These are phyloP conservation scores for Pseudozyma pruni DNA, from an alignment of 1,284 basidiomycete genomes.

Conservation along the genomic window DNA sequence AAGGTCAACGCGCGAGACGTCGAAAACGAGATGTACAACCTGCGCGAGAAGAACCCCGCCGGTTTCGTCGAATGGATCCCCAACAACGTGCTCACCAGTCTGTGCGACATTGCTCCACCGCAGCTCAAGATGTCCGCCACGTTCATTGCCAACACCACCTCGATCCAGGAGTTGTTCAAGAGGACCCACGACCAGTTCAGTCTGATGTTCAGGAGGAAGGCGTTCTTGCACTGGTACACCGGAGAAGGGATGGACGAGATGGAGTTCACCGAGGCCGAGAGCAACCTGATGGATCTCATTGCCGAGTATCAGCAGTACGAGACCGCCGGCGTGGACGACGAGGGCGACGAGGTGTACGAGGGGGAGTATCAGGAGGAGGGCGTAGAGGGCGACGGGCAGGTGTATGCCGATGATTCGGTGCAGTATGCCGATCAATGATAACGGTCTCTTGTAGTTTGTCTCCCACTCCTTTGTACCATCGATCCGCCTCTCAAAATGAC, in stretches of 20 bases:
- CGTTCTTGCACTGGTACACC: conserved; percentile 69
- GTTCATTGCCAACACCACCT: conserved; percentile 68
- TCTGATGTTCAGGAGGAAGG: conserved; percentile 68
- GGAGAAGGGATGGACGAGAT: conserved; percentile 69
- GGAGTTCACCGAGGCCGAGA: conserved; percentile 69
- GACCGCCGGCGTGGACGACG: conserved; percentile 66
- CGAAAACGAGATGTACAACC: conserved; percentile 65
- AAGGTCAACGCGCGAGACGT: conserved; percentile 69
- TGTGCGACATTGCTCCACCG: conserved; percentile 65
- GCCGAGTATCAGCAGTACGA: conserved; percentile 69
- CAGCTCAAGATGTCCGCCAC: conserved; percentile 67
- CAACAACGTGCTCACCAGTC: conserved; percentile 65
- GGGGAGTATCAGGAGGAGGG: conserved; percentile 43
- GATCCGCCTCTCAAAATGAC: too few species aligned
- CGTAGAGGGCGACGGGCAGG: neutral
- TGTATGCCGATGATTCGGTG: conserved; percentile 17
- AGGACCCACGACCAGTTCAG: conserved; percentile 66
- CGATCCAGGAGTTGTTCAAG: conserved; percentile 66
- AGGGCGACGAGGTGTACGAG: conserved; percentile 64
- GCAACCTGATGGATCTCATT: conserved; percentile 66
- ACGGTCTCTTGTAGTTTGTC: too few species aligned
- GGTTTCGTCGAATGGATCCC: conserved; percentile 68
- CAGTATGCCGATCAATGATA: conserved; percentile 45
- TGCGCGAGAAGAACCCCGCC: conserved; percentile 62
- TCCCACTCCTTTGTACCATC: too few species aligned